phyloP scores from a whole-genome alignment of 371 early-diverging fungal genomes.

The Sporodiniella umbellata region DNA sequence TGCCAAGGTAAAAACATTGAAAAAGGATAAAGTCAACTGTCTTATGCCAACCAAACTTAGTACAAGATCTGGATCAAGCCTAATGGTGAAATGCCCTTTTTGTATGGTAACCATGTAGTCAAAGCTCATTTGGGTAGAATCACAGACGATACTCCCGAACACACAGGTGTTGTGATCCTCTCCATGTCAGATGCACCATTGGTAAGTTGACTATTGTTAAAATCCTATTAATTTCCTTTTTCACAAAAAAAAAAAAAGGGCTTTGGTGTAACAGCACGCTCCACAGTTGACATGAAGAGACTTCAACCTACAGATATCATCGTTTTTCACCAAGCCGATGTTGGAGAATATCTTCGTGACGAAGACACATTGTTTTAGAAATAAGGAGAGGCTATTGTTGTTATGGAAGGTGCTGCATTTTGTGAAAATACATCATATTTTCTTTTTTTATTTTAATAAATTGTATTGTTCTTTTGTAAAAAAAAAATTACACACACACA shows the following conservation, averaged over 20 bases:
- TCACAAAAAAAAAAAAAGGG: constrained; percentile 73
- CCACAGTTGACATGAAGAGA: constrained; percentile 86
- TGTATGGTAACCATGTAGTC: constrained; percentile 99
- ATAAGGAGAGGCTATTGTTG: too few relatives aligned
- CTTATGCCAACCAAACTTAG: constrained; percentile 5
- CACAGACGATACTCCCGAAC: constrained; percentile 97
- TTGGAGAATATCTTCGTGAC: constrained; percentile 97
- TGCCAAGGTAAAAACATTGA: constrained; percentile 66
- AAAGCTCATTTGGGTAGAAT: constrained; percentile 97
- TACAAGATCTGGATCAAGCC: constrained; percentile 95
- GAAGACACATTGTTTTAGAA: constrained; percentile 85
- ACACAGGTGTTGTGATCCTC: constrained; percentile 95
- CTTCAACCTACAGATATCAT: constrained; percentile 95
- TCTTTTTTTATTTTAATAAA: too few relatives aligned
- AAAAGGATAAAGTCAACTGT: background rate
- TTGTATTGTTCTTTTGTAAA: too few relatives aligned
- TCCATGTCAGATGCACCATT: constrained; percentile 94
- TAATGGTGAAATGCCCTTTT: constrained; percentile 98
- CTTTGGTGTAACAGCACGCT: constrained; percentile 97
- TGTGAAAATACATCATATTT: too few relatives aligned
- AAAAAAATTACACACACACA: too few relatives aligned
- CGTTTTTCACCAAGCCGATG: constrained; percentile 98
- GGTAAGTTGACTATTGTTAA: constrained; percentile 31
- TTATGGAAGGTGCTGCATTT: too few relatives aligned
- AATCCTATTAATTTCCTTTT: background rate